A percentile compares a stretch with the other conserved stretches of the same genome.
Conservation (phyloP, 805 yeast species). For the Saccharomycopsis schoenii region DNA sequence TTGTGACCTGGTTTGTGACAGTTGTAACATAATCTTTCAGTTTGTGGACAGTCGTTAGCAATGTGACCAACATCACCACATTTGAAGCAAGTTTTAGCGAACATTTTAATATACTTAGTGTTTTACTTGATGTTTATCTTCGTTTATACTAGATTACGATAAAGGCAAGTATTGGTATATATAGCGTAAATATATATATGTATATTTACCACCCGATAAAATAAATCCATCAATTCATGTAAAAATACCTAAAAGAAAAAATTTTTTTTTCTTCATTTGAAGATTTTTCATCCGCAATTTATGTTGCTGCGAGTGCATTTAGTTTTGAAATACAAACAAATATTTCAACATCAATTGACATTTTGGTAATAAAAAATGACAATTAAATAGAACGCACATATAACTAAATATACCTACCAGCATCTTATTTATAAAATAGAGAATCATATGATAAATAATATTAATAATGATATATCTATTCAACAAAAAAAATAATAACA, state of each 20-base stretch:
- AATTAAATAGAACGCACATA: background rate
- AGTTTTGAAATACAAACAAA: background rate
- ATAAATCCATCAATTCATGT: background rate
- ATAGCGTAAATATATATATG: background rate
- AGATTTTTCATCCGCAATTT: background rate
- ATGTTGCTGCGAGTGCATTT: background rate
- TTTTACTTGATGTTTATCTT: background rate
- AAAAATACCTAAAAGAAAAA: background rate
- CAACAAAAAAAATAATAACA: background rate
- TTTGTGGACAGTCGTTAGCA: constrained; percentile 79
- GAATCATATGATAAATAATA: no score
- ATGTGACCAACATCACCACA: constrained; percentile 90
- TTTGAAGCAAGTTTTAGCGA: constrained; percentile 68
- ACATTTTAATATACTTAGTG: constrained; percentile 3
- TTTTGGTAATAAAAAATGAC: background rate
- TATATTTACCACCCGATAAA: background rate
- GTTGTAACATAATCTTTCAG: constrained; percentile 85
- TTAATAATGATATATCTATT: background rate
- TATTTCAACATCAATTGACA: background rate
- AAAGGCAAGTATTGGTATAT: background rate
- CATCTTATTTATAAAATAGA: background rate
- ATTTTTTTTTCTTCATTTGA: background rate
- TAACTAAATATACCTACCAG: background rate
- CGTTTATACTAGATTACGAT: background rate
- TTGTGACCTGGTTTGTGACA: constrained; percentile 87